Evolutionary conservation across 371 early-diverging fungal genomes (phyloP), one percentile per base, ranked within the genome.

Genomic region (Lichtheimia corymbifera): DNA sequence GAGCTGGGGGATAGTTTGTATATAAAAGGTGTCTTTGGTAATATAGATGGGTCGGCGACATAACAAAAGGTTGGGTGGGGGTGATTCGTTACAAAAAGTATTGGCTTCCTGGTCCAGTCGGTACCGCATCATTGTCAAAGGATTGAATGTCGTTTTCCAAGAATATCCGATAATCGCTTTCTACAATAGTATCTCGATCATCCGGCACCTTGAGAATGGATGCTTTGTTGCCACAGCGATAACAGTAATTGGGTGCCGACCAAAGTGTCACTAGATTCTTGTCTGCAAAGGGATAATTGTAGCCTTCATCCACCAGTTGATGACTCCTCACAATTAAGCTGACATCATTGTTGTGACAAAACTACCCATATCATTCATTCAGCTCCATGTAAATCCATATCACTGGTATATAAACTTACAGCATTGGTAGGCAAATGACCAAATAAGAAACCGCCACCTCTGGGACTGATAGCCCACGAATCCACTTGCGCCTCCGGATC

Each of bases 241-340:
- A 99, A 81, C 99, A 99, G 77, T 99, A 99, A 79, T 97, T 99
- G 20, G 99, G 99, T 30, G 99, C 99, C 17, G 96, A 96, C 96
- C 99, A 99, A 50, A 99, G 93, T 4, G 99, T 99, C n/a, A 99
- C 99, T 63, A 99, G 84, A 58, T 92, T 90, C 61, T 94, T 90
- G 59, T 96, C 94, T 17, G 93, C 91, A 78, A 98, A 98, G 87
- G 95, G 96, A 76, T 94, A 97, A 71, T 97, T 96, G 86, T 92
- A 99, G 4, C 95, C 86, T 97, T 98, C 98, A 91, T 98, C 72
- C 22, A 96, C 97, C 41, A 99, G 84, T 68, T 99, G 97, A 83
- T 99, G 99, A 18, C 96, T 96, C 58, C 99, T 85, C 18, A 95
- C 96, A 71, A 99, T 95, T 45, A 99, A 79, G 28, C 86, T 88